phyloP scores from a whole-genome alignment of 2,329 filamentous ascomycete genomes.

The Claviceps sorghi region DNA sequence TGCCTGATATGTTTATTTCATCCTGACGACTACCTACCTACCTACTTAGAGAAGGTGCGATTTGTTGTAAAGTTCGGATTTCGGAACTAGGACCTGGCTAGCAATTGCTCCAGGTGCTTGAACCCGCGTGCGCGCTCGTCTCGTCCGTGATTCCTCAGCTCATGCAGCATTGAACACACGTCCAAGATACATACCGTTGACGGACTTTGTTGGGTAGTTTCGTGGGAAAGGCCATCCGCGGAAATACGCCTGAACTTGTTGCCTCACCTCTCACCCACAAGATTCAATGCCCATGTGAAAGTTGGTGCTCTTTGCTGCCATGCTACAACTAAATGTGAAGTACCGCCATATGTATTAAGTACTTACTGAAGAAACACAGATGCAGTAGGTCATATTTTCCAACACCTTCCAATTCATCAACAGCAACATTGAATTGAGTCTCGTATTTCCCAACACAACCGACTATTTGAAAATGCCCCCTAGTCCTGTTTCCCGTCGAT shows the following conservation, averaged over 20 bases:
- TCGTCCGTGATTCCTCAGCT: neutral
- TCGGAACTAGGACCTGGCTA: neutral
- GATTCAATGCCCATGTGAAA: neutral
- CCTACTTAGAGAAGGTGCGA: neutral
- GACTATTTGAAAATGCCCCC: neutral
- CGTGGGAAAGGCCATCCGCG: neutral
- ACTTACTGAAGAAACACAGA: neutral
- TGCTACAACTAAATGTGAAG: conserved; percentile 1
- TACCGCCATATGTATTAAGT: neutral
- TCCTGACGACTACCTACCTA: too few relatives aligned
- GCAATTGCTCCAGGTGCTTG: neutral
- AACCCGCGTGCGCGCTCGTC: neutral
- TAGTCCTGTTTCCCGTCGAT: neutral
- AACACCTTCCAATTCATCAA: neutral
- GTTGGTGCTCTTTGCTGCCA: neutral
- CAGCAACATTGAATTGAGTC: neutral
- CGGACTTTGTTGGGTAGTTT: too few relatives aligned
- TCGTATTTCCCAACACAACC: neutral
- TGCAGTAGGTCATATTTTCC: neutral
- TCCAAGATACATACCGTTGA: neutral
- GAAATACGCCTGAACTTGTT: too few relatives aligned
- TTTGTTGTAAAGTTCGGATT: neutral
- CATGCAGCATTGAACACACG: neutral
- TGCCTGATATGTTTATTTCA: neutral
- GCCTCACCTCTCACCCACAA: neutral